phyloP scores from a whole-genome alignment of 805 yeast species.

The Candida gorgasii region DNA sequence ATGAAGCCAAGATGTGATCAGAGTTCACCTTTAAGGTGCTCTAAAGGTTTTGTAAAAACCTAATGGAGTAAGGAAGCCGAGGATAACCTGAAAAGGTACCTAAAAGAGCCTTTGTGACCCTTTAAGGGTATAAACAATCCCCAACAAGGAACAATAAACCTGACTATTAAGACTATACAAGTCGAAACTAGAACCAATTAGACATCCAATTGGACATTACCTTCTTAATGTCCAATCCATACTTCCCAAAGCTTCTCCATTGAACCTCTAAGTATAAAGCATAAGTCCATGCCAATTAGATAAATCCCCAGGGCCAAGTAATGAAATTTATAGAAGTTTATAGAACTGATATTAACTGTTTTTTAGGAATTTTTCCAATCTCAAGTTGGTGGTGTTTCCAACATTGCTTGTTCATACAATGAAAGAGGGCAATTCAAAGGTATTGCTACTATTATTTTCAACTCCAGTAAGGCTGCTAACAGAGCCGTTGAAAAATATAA shows the following conservation, averaged over 20 bases:
- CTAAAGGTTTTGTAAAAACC: neutral
- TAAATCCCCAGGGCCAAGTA: no score
- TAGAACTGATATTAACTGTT: slow-evolving; percentile 14
- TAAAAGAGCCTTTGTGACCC: neutral
- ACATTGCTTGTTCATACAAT: slow-evolving; percentile 74
- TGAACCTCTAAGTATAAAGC: no score
- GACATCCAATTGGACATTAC: slow-evolving; percentile 4
- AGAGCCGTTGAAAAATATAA: slow-evolving; percentile 81
- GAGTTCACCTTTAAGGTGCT: neutral
- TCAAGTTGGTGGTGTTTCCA: slow-evolving; percentile 82
- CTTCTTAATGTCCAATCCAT: slow-evolving; percentile 4
- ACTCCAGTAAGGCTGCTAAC: slow-evolving; percentile 64
- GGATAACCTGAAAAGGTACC: neutral
- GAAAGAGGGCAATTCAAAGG: slow-evolving; percentile 91
- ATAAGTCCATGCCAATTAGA: no score
- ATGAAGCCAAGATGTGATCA: slow-evolving; percentile 1
- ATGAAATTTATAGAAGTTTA: neutral
- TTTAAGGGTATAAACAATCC: no score
- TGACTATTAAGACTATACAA: no score
- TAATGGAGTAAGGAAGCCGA: neutral
- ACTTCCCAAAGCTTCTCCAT: neutral
- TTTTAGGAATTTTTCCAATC: slow-evolving; percentile 84
- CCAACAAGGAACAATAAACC: no score
- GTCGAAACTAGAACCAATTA: neutral
- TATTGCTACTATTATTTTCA: slow-evolving; percentile 83